phyloP scores from a whole-genome alignment of 495 filamentous ascomycete species.

The Xylaria palmicola region DNA sequence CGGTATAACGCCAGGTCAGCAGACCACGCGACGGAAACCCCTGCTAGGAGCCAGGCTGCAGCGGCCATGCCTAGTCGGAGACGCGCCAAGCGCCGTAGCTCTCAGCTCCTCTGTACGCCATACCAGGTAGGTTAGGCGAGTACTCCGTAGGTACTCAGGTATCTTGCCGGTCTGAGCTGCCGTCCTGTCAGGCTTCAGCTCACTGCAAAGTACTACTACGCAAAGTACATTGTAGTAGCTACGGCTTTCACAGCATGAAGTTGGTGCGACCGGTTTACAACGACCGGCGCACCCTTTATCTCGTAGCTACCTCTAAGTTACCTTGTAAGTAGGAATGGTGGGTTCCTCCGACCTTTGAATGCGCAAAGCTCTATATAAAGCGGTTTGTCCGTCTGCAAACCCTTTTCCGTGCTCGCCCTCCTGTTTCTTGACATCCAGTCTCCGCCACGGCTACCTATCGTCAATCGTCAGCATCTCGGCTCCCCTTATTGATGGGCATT shows the following conservation, averaged over 20 bases:
- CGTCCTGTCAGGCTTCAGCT: too few species aligned
- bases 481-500: background rate
- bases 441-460: background rate
- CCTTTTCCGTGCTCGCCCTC: background rate
- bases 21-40: slow-evolving; percentile 7
- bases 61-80: background rate
- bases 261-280: too few species aligned
- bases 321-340: background rate
- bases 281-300: too few species aligned
- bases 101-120: background rate
- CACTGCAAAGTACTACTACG: too few species aligned
- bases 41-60: slow-evolving; percentile 12
- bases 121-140: background rate
- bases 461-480: background rate
- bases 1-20: background rate
- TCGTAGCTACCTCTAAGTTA: too few species aligned
- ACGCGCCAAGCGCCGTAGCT: background rate
- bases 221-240: too few species aligned
- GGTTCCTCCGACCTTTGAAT: background rate
- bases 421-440: background rate
- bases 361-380: background rate
- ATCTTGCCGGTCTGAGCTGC: background rate
- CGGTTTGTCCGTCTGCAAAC: background rate
- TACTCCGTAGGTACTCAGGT: background rate
- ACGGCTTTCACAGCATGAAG: too few species aligned